Evolutionary conservation across 768 basidiomycete genomes (phyloP).

Genomic region (Suillus brevipes): DNA sequence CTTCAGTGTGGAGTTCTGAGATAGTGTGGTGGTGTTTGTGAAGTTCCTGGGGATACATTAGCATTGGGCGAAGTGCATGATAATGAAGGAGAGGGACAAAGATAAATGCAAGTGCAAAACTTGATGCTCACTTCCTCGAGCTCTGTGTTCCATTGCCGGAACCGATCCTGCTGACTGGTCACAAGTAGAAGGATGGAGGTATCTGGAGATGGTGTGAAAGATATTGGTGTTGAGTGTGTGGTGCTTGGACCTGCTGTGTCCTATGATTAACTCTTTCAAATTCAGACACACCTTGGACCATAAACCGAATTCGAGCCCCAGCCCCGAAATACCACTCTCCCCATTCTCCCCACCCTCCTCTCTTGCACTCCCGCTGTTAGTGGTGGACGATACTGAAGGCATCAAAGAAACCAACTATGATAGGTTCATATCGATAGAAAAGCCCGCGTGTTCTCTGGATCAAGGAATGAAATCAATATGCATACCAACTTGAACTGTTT

Average conservation of each 20-base stretch:
- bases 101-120: background rate
- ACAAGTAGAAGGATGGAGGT: slow-evolving; percentile 98
- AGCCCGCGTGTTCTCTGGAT: too few species aligned
- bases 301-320: slow-evolving; percentile 58
- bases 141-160: slow-evolving; percentile 94
- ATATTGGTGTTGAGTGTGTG: slow-evolving; percentile 61
- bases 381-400: slow-evolving; percentile 20
- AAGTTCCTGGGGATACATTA: slow-evolving; percentile 61
- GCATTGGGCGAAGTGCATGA: background rate
- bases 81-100: slow-evolving; percentile 2
- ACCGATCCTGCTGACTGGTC: slow-evolving; percentile 95
- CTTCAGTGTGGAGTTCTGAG: slow-evolving; percentile 89
- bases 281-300: background rate
- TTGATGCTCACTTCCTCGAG: slow-evolving; percentile 78
- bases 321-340: slow-evolving; percentile 53
- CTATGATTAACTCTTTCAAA: slow-evolving; percentile 6
- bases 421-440: too few species aligned
- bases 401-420: too few species aligned
- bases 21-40: slow-evolving; percentile 94
- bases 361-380: slow-evolving; percentile 21
- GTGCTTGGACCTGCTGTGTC: slow-evolving; percentile 19
- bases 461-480: too few species aligned
- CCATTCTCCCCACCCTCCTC: slow-evolving; percentile 40
- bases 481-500: too few species aligned
- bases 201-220: slow-evolving; percentile 75